phyloP scores from a whole-genome alignment of 179 eudicot genomes.

The Amaranthus tricolor region DNA sequence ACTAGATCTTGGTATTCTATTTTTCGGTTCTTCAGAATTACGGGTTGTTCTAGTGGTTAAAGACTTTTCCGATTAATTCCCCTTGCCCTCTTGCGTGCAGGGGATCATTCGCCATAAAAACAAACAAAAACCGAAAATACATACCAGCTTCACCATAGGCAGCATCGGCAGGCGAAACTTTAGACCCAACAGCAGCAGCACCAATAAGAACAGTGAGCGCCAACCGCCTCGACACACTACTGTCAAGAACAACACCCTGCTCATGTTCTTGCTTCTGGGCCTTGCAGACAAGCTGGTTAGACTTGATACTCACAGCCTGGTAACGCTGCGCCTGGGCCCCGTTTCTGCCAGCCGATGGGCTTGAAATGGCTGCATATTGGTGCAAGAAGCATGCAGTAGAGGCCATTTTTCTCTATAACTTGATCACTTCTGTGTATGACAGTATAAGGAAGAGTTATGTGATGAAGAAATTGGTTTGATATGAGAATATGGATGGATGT shows the following conservation, averaged over 20 bases:
- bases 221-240: constrained; percentile 59
- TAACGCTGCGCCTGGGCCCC: constrained; percentile 35
- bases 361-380: constrained; percentile 56
- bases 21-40: too few species aligned
- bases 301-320: constrained; percentile 35
- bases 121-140: background rate
- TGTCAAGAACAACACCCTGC: constrained; percentile 13
- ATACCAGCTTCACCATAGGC: constrained; percentile 96
- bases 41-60: too few species aligned
- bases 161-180: constrained; percentile 94
- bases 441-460: constrained; percentile 7
- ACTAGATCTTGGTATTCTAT: too few species aligned
- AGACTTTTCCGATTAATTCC: too few species aligned
- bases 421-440: constrained; percentile 1
- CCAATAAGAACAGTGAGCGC: constrained; percentile 81
- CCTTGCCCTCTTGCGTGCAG: too few species aligned
- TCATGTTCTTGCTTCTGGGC: constrained; percentile 67
- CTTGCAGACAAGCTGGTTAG: constrained; percentile 52
- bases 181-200: constrained; percentile 80
- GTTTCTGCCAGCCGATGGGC: constrained; percentile 33
- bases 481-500: constrained; percentile 37
- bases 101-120: background rate
- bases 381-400: constrained; percentile 82
- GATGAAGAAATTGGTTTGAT: constrained; percentile 30
- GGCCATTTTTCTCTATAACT: constrained; percentile 42